These are phyloP conservation scores for Dendrothele bispora DNA, from an alignment of 768 basidiomycete species.

Conservation along the genomic window DNA sequence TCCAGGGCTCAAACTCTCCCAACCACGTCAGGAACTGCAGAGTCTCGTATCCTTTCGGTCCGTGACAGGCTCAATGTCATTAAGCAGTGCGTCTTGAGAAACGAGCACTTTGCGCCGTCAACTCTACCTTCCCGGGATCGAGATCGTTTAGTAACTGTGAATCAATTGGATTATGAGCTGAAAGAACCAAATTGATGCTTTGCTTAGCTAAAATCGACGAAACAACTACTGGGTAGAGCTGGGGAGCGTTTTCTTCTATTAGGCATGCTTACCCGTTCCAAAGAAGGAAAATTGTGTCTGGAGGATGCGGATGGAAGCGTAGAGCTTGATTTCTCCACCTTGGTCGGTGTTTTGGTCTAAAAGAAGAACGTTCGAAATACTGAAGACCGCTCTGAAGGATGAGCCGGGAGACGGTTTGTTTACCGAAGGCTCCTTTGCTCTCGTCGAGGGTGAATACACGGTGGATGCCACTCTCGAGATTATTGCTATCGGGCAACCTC, in stretches of 20 bases:
- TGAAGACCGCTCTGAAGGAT: constrained; percentile 41
- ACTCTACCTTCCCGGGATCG: constrained; percentile 88
- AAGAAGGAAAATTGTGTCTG: constrained; percentile 87
- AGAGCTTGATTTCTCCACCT: constrained; percentile 81
- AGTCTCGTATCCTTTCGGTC: constrained; percentile 75
- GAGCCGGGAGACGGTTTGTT: constrained; percentile 95
- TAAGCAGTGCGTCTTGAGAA: constrained; percentile 88
- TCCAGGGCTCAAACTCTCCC: constrained; percentile 53
- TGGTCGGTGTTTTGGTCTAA: constrained; percentile 43
- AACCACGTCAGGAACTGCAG: constrained; percentile 80
- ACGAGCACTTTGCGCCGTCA: constrained; percentile 97
- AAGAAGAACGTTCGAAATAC: constrained; percentile 7
- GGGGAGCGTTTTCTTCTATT: constrained; percentile 90
- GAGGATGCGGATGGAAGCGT: constrained; percentile 94
- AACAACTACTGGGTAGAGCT: constrained; percentile 89
- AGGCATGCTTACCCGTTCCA: constrained; percentile 87
- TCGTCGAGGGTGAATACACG: constrained; percentile 96
- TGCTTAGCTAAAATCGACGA: constrained; percentile 85
- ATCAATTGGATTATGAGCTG: constrained; percentile 18
- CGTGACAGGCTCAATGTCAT: constrained; percentile 89
- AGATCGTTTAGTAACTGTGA: constrained; percentile 83
- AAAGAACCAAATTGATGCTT: background rate
- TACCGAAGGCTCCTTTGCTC: constrained; percentile 92
- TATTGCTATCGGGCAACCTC: constrained; percentile 95
- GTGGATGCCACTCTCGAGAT: constrained; percentile 87